These are phyloP conservation scores for Suhomyces emberorum DNA, from an alignment of 805 yeast genomes.

Conservation along the genomic window DNA sequence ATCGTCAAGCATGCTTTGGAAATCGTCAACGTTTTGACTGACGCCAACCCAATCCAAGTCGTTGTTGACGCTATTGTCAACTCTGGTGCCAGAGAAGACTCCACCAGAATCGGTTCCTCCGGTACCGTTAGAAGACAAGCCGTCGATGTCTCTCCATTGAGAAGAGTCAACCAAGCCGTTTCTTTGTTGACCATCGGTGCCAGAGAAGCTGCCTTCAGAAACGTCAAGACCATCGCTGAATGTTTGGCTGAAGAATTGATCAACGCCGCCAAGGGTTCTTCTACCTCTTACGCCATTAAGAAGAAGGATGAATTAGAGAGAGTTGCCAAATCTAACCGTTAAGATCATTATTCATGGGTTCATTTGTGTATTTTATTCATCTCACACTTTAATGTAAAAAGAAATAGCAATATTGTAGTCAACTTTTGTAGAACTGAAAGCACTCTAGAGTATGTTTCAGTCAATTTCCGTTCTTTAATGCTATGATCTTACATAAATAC, in stretches of 20 bases:
- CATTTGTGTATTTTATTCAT: conserved; percentile 24
- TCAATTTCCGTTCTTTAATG: too few relatives aligned
- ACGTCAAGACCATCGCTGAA: conserved; percentile 99
- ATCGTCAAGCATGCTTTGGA: conserved; percentile 99
- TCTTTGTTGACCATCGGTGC: conserved; percentile 98
- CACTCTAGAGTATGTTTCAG: too few relatives aligned
- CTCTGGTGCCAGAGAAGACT: conserved; percentile 99
- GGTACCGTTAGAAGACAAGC: conserved; percentile 99
- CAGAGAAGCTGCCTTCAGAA: conserved; percentile 99
- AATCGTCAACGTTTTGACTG: conserved; percentile 95
- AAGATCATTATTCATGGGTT: conserved; percentile 34
- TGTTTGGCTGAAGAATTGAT: conserved; percentile 99
- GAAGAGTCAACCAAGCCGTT: conserved; percentile 99
- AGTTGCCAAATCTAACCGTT: conserved; percentile 99
- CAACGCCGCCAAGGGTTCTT: conserved; percentile 99
- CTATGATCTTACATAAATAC: too few relatives aligned
- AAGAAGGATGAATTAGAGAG: conserved; percentile 99
- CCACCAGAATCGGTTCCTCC: conserved; percentile 99
- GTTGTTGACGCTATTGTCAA: conserved; percentile 98
- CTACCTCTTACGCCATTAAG: conserved; percentile 99
- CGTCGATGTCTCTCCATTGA: conserved; percentile 99
- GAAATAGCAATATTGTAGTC: too few relatives aligned
- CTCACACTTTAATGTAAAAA: conserved; percentile 15
- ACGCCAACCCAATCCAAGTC: conserved; percentile 99
- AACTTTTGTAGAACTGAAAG: too few relatives aligned